These are phyloP conservation scores for Raffaelea albimanens DNA, from an alignment of 2,329 filamentous ascomycete species.

Conservation along the genomic window DNA sequence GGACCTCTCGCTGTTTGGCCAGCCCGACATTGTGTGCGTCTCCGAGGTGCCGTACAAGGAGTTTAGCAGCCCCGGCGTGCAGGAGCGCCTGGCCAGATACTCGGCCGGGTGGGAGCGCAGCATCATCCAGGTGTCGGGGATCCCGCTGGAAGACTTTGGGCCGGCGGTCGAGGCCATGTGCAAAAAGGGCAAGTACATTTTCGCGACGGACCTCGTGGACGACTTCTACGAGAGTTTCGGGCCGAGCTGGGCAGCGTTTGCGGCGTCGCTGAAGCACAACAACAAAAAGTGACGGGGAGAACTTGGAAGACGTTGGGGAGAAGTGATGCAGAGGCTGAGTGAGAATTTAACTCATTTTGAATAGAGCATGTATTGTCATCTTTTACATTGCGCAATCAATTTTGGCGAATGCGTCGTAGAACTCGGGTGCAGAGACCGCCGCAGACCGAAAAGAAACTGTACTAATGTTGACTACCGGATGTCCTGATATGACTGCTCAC, in stretches of 20 bases:
- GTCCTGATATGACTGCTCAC: no score
- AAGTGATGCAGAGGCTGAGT: no score
- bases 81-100: constrained; percentile 2
- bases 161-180: constrained; percentile 4
- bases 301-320: no score
- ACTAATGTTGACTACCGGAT: no score
- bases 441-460: no score
- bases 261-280: constrained; percentile 1
- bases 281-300: no score
- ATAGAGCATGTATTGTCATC: no score
- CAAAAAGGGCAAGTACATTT: constrained; percentile 5
- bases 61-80: constrained; percentile 3
- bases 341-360: no score
- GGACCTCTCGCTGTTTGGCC: constrained; percentile 5
- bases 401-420: no score
- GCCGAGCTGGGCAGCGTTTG: constrained; percentile 7
- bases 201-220: constrained; percentile 8
- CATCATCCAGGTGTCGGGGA: constrained; percentile 3
- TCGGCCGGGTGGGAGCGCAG: neutral
- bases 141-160: neutral
- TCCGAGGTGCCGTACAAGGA: constrained; percentile 7
- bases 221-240: constrained; percentile 13
- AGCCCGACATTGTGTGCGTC: constrained; percentile 9
- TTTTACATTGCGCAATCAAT: no score
- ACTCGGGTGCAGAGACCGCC: no score